Evolutionary conservation across 2,329 filamentous ascomycete species (phyloP).

Genomic region (Cladosporium sp.): DNA sequence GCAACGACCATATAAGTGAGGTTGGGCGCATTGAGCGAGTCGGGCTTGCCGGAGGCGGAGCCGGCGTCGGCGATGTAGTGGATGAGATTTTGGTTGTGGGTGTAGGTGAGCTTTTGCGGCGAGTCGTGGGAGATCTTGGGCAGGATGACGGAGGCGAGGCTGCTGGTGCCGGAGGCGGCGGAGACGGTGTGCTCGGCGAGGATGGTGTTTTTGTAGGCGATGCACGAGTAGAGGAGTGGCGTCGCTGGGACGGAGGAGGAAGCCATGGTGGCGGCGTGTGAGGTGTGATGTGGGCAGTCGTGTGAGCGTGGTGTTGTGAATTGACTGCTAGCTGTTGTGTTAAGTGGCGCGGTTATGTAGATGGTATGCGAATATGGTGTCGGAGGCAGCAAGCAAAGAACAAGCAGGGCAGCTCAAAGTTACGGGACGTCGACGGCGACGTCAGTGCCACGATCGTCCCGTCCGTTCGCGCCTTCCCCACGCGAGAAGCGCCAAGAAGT

Average conservation of each 20-base stretch:
- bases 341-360: not conserved
- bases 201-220: constrained; percentile 91
- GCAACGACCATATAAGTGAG: constrained; percentile 92
- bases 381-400: constrained; percentile 1
- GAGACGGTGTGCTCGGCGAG: constrained; percentile 89
- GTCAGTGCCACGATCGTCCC: constrained; percentile 1
- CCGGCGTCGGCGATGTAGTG: constrained; percentile 85
- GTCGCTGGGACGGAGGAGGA: constrained; percentile 38
- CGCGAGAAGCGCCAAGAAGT: not conserved
- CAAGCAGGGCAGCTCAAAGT: constrained; percentile 10
- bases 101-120: constrained; percentile 85
- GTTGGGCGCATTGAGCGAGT: constrained; percentile 58
- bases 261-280: constrained; percentile 31
- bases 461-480: not conserved
- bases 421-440: not conserved
- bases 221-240: constrained; percentile 64
- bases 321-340: not conserved
- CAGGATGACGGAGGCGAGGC: constrained; percentile 88
- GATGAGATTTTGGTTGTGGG: constrained; percentile 83
- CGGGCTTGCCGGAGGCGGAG: constrained; percentile 29
- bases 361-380: not conserved
- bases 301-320: not conserved
- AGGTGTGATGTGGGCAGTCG: not conserved
- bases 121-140: constrained; percentile 84
- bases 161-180: constrained; percentile 77